Evolutionary conservation across 495 filamentous ascomycete species (phyloP), one percentile per base, ranked within the genome.

Genomic region (Choiromyces venosus): DNA sequence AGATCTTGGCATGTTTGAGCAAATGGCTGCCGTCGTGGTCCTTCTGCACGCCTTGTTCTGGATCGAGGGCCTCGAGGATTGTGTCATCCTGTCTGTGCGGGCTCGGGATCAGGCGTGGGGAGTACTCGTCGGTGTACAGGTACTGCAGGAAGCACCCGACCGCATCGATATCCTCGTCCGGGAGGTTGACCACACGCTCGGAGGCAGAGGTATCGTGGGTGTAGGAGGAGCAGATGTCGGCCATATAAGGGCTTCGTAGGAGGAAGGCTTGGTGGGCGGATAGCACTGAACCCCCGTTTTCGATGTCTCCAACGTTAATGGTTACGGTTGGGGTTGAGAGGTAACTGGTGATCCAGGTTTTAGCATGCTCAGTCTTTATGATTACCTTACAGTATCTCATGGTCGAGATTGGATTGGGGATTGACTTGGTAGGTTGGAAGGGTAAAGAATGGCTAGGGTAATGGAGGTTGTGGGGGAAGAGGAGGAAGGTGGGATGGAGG

Each of bases 81-180:
- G 80, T 73, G 21, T 78, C 71, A 2, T 76, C 71, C 21, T 33
- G 65, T 36, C 52, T 73, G 37, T 56, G 44, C 69, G 86, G 83
- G 64, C 87, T 84, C n/a, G 85, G 80, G 21, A 89, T 69, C 77
- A 89, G 89, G 73, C 85, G 84, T 4, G 92, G 90, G 82, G 92
- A 93, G 86, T 97, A 97, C 82, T 98, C 92, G 82, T 88, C 88
- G 1, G 92, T 96, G 83, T 98, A 98, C 39, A 96, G 88, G 83
- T 90, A 98, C 84, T 97, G 91, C 78, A 98, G 88, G 79, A 96
- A 93, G 83, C 89, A 93, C 40, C 92, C 89, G 71, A 94, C 90
- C 42, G 94, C 92, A 73, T 93, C 91, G 37, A 95, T 83, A 77
- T 94, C 87, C 74, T 93, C 91, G 74, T 86, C 84, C 0, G 86